Evolutionary conservation across 805 yeast genomes (phyloP).

Genomic region (Candida nitratophila): DNA sequence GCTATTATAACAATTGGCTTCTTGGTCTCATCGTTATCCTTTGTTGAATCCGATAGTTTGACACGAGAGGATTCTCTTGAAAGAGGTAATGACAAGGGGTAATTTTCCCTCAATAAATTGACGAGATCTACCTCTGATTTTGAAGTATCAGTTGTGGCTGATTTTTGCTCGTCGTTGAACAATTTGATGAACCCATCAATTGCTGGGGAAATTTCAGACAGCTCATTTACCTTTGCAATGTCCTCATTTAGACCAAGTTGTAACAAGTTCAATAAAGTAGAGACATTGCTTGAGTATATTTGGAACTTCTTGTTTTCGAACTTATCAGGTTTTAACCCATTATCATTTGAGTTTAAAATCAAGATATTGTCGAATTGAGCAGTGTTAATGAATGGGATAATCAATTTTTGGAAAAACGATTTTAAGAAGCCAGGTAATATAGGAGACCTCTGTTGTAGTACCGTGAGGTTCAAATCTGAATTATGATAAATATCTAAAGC

Average conservation of each 20-base stretch:
- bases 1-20: constrained; percentile 5
- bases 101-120: constrained; percentile 5
- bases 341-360: constrained; percentile 67
- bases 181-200: constrained; percentile 2
- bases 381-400: constrained; percentile 40
- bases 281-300: constrained; percentile 18
- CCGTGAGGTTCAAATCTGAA: constrained; percentile 32
- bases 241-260: constrained; percentile 6
- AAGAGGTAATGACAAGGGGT: constrained; percentile 9
- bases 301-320: constrained; percentile 10
- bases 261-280: constrained; percentile 12
- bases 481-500: constrained; percentile 60
- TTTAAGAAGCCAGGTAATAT: constrained; percentile 56
- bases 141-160: not conserved
- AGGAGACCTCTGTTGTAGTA: constrained; percentile 84
- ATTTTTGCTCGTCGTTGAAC: not conserved
- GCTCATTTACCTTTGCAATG: constrained; percentile 4
- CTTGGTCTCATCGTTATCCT: too few relatives aligned
- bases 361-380: constrained; percentile 38
- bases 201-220: constrained; percentile 9
- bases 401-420: constrained; percentile 43
- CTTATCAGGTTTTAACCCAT: constrained; percentile 34
- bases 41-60: constrained; percentile 1
- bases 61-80: constrained; percentile 5
- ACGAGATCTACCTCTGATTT: constrained; percentile 3